These are phyloP conservation scores for Globisporangium paroecandrum DNA, from an alignment of 352 stramenopile species.

Conservation along the genomic window DNA sequence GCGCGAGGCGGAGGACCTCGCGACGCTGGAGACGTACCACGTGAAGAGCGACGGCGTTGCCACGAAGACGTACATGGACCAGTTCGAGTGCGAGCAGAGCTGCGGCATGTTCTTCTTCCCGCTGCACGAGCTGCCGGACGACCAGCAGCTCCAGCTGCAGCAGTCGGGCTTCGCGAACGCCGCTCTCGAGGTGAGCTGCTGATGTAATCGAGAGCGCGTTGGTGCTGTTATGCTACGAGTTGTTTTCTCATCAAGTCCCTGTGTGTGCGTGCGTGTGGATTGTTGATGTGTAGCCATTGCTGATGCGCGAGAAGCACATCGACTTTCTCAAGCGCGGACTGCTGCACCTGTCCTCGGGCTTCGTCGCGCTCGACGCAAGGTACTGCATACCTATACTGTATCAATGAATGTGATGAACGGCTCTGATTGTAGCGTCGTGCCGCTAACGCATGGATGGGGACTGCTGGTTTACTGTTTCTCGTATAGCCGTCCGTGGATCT, in stretches of 20 bases:
- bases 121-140: conserved; percentile 60
- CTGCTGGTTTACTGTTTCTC: background rate
- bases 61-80: conserved; percentile 60
- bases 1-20: conserved; percentile 17
- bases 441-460: background rate
- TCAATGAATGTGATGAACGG: background rate
- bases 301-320: conserved; percentile 87
- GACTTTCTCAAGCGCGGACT: conserved; percentile 75
- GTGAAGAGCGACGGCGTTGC: conserved; percentile 47
- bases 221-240: background rate
- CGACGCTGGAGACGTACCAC: conserved; percentile 42
- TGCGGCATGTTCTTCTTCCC: conserved; percentile 92
- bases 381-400: conserved; percentile 13
- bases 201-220: background rate
- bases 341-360: conserved; percentile 65
- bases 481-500: conserved; percentile 93
- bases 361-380: conserved; percentile 91
- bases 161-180: conserved; percentile 77
- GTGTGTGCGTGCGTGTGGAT: background rate
- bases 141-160: conserved; percentile 85
- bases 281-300: conserved; percentile 28
- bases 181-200: conserved; percentile 33
- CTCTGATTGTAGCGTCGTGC: background rate
- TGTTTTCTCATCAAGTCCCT: background rate
- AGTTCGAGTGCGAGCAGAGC: conserved; percentile 88